Base-by-base conservation (phyloP, 257 asterid species). In the Plantago elongata region DNA sequence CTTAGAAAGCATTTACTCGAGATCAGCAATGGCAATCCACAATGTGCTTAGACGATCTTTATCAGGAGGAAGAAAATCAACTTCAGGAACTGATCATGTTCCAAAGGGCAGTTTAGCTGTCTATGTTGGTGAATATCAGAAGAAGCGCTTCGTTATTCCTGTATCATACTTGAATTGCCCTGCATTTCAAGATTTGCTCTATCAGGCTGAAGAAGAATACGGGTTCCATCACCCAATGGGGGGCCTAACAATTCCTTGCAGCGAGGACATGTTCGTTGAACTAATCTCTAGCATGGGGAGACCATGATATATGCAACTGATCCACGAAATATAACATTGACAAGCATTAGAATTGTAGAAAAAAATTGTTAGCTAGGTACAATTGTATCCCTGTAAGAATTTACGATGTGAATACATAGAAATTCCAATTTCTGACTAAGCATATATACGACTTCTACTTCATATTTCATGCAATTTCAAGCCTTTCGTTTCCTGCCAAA, bases 21-120 rank as follows among this genome's bases (percentile, higher is more conserved):
- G 0, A 5, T 22, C 45, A 37, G 48, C 3, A 22, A 75, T 62
- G 77, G 71, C 72, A 43, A 22, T 69, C 30, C 64, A 22, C 5
- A 38, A 62, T 16, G 60, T 67, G 5, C 64, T 77, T 37, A 65
- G 49, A 58, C 66, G 72, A 7, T 49, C 77, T 14, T 11, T 67
- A 5, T 75, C 80, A 10, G 12, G 29, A 1, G 77, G 59, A 51
- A 75, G 38, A 13, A 71, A 69, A 66, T 49, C 75, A 29, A 4
- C 13, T 38, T 54, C 3, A 45, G 52, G 57, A 61, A 7, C 13
- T 29, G 67, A 64, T 60, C 14, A 37, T 49, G 73, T 72, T 16
- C 81, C 81, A n/a, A 76, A 68, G 59, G 81, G 78, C 4, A 70
- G 65, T 61, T 65, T 65, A 15, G 72, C 70, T 4, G 68, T 72